Conservation (phyloP, 176 grass and related monocot genomes). For the Avena eriantha region DNA sequence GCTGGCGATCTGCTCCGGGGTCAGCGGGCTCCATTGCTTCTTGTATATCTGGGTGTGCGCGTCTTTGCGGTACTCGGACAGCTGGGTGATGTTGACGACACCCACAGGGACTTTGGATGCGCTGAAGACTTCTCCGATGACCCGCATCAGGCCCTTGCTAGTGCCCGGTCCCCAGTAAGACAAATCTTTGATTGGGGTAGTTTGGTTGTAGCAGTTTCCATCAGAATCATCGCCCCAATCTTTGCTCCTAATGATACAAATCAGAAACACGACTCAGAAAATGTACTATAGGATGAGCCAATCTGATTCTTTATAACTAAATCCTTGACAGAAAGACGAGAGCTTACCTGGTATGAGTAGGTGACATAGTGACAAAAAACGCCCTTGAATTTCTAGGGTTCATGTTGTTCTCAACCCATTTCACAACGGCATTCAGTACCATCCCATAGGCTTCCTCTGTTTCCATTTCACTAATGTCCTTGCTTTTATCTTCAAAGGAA, state of each 20-base stretch:
- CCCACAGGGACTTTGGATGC: constrained; percentile 54
- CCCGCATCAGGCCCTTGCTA: constrained; percentile 82
- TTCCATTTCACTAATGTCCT: constrained; percentile 75
- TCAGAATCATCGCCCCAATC: constrained; percentile 83
- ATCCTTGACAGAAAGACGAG: neutral
- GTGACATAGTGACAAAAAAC: constrained; percentile 95
- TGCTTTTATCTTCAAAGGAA: constrained; percentile 68
- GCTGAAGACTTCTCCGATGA: constrained; percentile 65
- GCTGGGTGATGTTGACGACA: constrained; percentile 87
- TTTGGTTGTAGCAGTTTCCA: constrained; percentile 95
- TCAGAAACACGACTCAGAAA: neutral
- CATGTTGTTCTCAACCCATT: constrained; percentile 92
- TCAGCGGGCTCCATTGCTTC: constrained; percentile 82
- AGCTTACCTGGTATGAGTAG: constrained; percentile 74
- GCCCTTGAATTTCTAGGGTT: constrained; percentile 60
- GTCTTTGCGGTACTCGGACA: constrained; percentile 92
- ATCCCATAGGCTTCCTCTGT: constrained; percentile 80
- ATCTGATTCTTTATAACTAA: neutral
- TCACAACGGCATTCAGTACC: constrained; percentile 70
- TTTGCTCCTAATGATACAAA: constrained; percentile 60
- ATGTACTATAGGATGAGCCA: neutral
- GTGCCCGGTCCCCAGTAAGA: constrained; percentile 77
- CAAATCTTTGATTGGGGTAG: constrained; percentile 61
- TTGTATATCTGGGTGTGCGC: constrained; percentile 97
- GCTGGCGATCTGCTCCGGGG: constrained; percentile 69